Base-by-base conservation (phyloP, 164 flowering plant genomes). In the Vitis rupestris region DNA sequence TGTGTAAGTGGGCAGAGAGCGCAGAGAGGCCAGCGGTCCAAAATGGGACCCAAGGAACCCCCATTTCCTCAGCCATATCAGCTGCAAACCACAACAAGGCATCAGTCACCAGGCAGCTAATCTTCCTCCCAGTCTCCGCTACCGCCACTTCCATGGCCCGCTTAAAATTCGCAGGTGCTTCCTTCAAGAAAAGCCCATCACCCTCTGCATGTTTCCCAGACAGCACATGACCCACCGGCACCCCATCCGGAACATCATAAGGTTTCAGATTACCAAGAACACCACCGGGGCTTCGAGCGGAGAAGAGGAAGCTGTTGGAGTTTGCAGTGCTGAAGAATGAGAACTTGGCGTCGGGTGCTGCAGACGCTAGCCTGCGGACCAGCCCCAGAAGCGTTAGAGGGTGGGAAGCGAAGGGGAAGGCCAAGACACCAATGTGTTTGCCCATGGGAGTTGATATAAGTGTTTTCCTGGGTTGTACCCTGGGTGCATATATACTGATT, bases 361-460 rank as follows among this genome's bases (percentile, higher is more conserved):
- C 60, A 3, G 13, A 14, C 9, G 82, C 79, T 11, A 80, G 17
- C 15, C 49, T 69, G 47, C 67, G 63, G 31, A 73, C 62, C 2
- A 81, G 57, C 49, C 56, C 37, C 6, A 74, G 67, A 29, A 76
- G 66, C 3, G 81, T 55, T 3, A 47, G 51, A 1, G 80, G 73
- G 61, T 83, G 86, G 65, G 81, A 61, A 51, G 78, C 72, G 63
- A 76, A 83, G 0, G 86, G 86, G 70, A 80, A 83, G 2, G 79
- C 83, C 3, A 78, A 29, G 10, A 74, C 77, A 0, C 79, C 82
- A 6, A 78, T 67, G 31, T 83, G 86, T 37, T 31, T 60, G 27
- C 27, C 27, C 27, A 23, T 23, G 27, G 27, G 27, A 23, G 27
- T 23, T 23, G 27, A 23, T 23, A 1, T 23, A 23, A 23, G 27